Evolutionary conservation across 2,329 filamentous ascomycete species (phyloP), one percentile per base, ranked within the genome.

Genomic region (Proliferodiscus dingleyae): DNA sequence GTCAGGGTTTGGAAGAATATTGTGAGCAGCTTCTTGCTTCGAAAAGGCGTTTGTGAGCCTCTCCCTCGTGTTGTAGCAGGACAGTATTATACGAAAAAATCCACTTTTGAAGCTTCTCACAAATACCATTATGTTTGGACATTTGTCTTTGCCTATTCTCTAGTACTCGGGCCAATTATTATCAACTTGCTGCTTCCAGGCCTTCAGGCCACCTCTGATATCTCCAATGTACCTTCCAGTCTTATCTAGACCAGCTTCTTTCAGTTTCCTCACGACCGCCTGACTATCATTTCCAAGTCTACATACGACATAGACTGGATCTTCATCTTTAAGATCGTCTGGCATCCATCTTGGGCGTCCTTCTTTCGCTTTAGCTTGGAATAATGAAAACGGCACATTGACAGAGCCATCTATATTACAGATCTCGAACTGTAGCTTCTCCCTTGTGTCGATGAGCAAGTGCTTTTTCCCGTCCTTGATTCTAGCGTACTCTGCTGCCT

Each of bases 371-470:
- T 50, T 52, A 3, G 6, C 59, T 51, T 23, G 53, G 13, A 79
- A 67, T 1, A 66, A 71, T 10, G 80, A 85, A 58, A 84, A 86
- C 0, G 80, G 86, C 1, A 89, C 64, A 55, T 89, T 96, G 41
- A 94, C 68, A 21, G 87, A 88, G 0, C 85, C 85, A 0, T 81
- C 71, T 6, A 98, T 72, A 50, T 75, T 81, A 52, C 85, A 89
- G 36, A 97, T 81, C 13, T 85, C 83, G 54, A 87, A 96, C 50
- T 95, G 88, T 22, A 89, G 86, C 57, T 80, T 80, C 56, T 95
- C 89, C 2, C 93, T 76, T 1, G 95, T 89, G 54, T 97, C 93
- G 2, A 97, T 65, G 2, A 96, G 67, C 1, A 87, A 61, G 43
- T 84, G 80, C 2, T 60, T 55, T 46, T 46, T 50, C 29, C 23